Conservation (phyloP, 1,284 basidiomycete genomes). For the Thecaphora thlaspeos region DNA sequence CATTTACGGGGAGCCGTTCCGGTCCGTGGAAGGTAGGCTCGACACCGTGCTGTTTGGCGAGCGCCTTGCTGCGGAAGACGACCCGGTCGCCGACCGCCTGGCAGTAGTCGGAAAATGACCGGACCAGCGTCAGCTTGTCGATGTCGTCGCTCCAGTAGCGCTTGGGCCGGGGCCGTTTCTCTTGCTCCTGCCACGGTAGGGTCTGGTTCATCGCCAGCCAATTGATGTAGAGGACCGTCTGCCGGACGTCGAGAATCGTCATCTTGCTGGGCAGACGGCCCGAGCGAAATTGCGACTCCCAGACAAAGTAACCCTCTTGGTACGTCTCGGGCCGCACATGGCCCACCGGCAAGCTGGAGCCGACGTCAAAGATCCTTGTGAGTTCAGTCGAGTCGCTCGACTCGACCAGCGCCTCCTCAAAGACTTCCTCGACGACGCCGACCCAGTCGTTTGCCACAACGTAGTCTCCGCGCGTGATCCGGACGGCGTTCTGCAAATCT, state of each 20-base stretch:
- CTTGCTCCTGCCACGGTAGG: constrained; percentile 35
- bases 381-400: constrained; percentile 60
- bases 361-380: constrained; percentile 25
- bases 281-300: constrained; percentile 5
- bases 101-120: constrained; percentile 26
- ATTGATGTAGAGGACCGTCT: constrained; percentile 75
- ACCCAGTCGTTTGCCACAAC: constrained; percentile 78
- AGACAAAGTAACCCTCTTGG: constrained; percentile 34
- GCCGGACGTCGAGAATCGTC: constrained; percentile 69
- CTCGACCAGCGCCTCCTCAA: constrained; percentile 75
- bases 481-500: constrained; percentile 61
- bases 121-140: constrained; percentile 26
- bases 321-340: constrained; percentile 24
- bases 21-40: constrained; percentile 23
- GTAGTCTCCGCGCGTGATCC: constrained; percentile 60
- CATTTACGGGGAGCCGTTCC: constrained; percentile 24
- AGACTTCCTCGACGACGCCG: constrained; percentile 71
- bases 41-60: constrained; percentile 30
- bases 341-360: constrained; percentile 20
- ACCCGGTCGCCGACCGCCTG: constrained; percentile 57
- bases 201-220: constrained; percentile 87
- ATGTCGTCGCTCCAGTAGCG: constrained; percentile 27
- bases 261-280: constrained; percentile 58
- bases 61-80: constrained; percentile 37
- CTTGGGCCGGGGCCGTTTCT: constrained; percentile 24